A percentile compares a stretch with the other conserved stretches of the same genome.
phyloP scores from a whole-genome alignment of 2,329 filamentous ascomycete species.

The Apiospora arundinis region DNA sequence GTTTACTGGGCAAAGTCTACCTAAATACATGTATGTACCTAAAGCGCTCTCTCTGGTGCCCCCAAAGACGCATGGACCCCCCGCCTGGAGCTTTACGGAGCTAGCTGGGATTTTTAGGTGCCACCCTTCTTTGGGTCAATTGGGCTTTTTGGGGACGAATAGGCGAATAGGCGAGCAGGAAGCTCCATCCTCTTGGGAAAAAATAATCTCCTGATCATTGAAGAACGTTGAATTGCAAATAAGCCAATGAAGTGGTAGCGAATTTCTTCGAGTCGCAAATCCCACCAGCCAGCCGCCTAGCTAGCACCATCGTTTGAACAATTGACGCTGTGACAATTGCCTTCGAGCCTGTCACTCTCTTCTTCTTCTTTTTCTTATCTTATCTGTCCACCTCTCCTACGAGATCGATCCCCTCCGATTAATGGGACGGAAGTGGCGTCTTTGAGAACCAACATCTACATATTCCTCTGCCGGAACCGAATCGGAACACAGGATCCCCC shows the following conservation, averaged over 20 bases:
- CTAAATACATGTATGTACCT: no score
- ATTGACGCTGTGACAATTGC: not conserved
- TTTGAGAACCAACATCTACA: not conserved
- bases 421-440: slow-evolving; percentile 1
- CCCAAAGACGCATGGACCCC: slow-evolving; percentile 12
- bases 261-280: not conserved
- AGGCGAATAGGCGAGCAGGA: not conserved
- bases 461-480: not conserved
- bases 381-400: not conserved
- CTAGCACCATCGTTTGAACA: not conserved
- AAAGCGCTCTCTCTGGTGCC: no score
- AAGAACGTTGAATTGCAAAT: not conserved
- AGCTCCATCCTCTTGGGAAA: slow-evolving; percentile 6
- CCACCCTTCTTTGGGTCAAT: slow-evolving; percentile 5
- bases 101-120: not conserved
- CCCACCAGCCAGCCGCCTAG: not conserved
- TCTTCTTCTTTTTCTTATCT: not conserved
- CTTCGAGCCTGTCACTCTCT: not conserved
- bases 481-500: not conserved
- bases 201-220: slow-evolving; percentile 15
- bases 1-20: no score
- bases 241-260: not conserved
- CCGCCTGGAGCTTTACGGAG: not conserved
- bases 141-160: not conserved
- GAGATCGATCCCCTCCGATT: not conserved